Base-by-base conservation (phyloP, 306 rosid species). In the Vicia faba region DNA sequence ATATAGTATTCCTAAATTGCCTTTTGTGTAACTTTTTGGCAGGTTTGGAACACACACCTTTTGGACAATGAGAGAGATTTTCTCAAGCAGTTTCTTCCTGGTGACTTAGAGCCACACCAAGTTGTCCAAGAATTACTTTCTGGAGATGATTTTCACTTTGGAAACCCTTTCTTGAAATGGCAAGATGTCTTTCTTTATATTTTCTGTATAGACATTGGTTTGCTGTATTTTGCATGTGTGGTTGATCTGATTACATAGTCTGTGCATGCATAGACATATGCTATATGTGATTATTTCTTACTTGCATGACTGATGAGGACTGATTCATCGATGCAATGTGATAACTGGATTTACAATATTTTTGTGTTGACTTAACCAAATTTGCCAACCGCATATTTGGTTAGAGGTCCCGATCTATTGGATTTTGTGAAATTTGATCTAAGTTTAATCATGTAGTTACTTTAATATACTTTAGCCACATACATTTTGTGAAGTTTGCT, bases 11-110 rank as follows among this genome's bases (percentile, higher is more conserved):
- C 74, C 51, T 50, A 44, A 66, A 61, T 72, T 7, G 13, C 64
- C 66, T 71, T 73, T 5, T 49, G 7, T 70, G 49, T 29, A 82
- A 58, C 54, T 57, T 78, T 51, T 57, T 78, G 82, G 71, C 87
- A 93, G 99, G 90, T 84, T 61, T 93, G 99, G 99, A 82, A 80
- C 78, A 80, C 84, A 40, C 70, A 71, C 75, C 90, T 93, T 53
- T 84, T 86, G 28, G 92, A 90, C 72, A 84, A 75, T 29, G 99
- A 93, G 79, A 88, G 87, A 78, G 84, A 78, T 53, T 64, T 74
- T 68, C 87, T 93, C 16, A 77, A 73, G 87, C 82, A 84, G 73
- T 85, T 88, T 82, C 97, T 93, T 51, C 99, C 99, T 28, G 61
- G 66, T 26, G 89, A 76, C 53, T 65, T 50, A 38, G 95, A 85